Conservation (phyloP, 2,329 filamentous ascomycete genomes). For the Penicillium sp. region DNA sequence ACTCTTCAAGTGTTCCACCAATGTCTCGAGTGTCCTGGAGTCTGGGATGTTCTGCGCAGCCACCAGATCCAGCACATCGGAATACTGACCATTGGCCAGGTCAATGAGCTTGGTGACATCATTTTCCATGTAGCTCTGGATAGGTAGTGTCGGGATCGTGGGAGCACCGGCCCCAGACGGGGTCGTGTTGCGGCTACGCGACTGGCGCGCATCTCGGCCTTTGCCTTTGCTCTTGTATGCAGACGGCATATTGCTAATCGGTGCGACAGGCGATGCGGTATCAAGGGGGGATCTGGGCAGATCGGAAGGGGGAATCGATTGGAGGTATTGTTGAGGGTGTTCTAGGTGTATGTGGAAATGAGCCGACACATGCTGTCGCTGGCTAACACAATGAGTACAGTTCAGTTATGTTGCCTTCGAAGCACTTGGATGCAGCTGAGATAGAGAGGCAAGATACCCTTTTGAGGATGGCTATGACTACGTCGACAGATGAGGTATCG, state of each 20-base stretch:
- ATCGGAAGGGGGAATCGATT: not conserved
- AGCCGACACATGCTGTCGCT: constrained; percentile 19
- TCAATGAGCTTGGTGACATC: constrained; percentile 51
- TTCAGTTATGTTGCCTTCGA: not conserved
- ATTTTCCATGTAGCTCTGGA: constrained; percentile 58
- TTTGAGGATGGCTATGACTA: not conserved
- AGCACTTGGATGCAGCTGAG: not conserved
- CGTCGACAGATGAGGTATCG: not conserved
- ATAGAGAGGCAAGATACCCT: not conserved
- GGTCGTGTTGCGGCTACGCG: constrained; percentile 64
- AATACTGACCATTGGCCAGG: constrained; percentile 53
- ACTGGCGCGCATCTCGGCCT: constrained; percentile 53
- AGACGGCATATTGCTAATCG: constrained; percentile 40
- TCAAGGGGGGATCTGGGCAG: not conserved
- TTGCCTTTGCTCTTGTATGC: constrained; percentile 56
- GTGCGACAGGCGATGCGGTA: not conserved
- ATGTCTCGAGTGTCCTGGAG: constrained; percentile 49
- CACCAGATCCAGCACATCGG: constrained; percentile 59
- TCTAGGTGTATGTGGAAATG: constrained; percentile 11
- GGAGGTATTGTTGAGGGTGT: constrained; percentile 9
- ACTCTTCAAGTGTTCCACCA: constrained; percentile 56
- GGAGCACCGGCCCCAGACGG: constrained; percentile 58
- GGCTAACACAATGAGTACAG: not conserved
- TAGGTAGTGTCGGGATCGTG: constrained; percentile 35
- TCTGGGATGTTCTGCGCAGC: constrained; percentile 53